A percentile compares a stretch with the other conserved stretches of the same genome.
Conservation (phyloP, 2,329 filamentous ascomycete genomes). For the Diaporthe ampelina region DNA sequence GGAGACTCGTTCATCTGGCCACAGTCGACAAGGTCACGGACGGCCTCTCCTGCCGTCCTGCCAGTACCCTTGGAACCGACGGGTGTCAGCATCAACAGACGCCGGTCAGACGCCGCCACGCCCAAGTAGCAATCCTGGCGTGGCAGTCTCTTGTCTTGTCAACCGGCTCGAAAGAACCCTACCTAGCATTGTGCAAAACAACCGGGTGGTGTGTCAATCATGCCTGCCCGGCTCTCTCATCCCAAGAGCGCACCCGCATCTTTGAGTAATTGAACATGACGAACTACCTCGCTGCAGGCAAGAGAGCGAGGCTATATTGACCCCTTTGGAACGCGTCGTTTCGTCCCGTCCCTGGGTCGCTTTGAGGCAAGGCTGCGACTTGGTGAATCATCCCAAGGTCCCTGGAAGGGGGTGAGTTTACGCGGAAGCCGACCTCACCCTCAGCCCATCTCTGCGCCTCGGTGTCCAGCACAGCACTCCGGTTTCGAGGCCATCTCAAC, state of each 20-base stretch:
- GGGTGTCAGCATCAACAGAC: conserved; percentile 28
- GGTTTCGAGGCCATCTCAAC: conserved; percentile 34
- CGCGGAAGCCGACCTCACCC: conserved; percentile 31
- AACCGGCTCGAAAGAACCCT: too few relatives aligned
- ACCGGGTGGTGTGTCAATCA: not conserved
- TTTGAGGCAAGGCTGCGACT: conserved; percentile 26
- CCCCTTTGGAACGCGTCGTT: not conserved
- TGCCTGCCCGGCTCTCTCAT: not conserved
- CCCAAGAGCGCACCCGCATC: not conserved
- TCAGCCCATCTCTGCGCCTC: conserved; percentile 10
- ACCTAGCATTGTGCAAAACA: not conserved
- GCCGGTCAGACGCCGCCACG: conserved; percentile 11
- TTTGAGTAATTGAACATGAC: not conserved
- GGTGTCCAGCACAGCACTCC: conserved; percentile 19
- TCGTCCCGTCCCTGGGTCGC: conserved; percentile 26
- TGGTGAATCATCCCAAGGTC: conserved; percentile 21
- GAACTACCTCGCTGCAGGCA: conserved; percentile 1
- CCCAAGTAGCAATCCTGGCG: not conserved
- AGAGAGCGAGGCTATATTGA: conserved; percentile 15
- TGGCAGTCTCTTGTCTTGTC: not conserved
- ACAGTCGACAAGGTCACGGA: not conserved
- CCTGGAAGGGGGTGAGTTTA: not conserved
- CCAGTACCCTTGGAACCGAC: conserved; percentile 11
- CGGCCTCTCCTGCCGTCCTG: conserved; percentile 3
- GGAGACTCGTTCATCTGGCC: not conserved